phyloP scores from a whole-genome alignment of 805 yeast species.

The Saccharomycopsis synnaedendra region DNA sequence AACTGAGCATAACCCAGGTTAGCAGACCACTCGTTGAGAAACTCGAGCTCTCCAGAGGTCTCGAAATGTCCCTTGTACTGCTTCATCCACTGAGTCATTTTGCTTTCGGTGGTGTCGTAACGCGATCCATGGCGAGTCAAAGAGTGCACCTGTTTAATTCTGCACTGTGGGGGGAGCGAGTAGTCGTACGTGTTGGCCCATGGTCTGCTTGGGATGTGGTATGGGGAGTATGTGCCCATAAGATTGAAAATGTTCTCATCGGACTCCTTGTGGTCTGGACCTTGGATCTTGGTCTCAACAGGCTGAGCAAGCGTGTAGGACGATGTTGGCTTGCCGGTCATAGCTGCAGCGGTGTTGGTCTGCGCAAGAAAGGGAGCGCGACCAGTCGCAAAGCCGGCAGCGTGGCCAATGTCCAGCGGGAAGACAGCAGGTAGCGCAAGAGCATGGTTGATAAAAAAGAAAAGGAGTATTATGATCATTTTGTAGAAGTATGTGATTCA shows the following conservation, averaged over 20 bases:
- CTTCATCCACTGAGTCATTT: constrained; percentile 21
- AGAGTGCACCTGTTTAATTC: constrained; percentile 56
- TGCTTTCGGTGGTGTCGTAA: constrained; percentile 43
- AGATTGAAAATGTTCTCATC: constrained; percentile 15
- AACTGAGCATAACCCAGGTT: constrained; percentile 14
- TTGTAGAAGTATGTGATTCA: no score
- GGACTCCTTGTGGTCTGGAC: constrained; percentile 6
- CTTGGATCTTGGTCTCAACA: constrained; percentile 16
- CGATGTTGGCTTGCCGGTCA: constrained; percentile 13
- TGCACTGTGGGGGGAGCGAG: constrained; percentile 28
- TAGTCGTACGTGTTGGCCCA: constrained; percentile 18
- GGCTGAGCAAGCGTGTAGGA: constrained; percentile 17
- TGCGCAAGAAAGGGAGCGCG: constrained; percentile 13
- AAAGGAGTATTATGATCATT: no score
- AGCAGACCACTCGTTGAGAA: constrained; percentile 33
- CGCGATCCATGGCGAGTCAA: constrained; percentile 75
- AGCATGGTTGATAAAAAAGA: no score
- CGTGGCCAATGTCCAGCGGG: background rate
- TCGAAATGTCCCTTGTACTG: constrained; percentile 21
- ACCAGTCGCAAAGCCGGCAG: background rate
- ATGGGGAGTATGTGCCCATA: constrained; percentile 17
- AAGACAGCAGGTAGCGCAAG: background rate
- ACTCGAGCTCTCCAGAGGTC: constrained; percentile 37
- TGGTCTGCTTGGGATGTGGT: constrained; percentile 14
- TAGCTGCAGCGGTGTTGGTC: constrained; percentile 9